Percentiles rank a stretch among this genome's conserved stretches.
Conservation (phyloP, 2,329 filamentous ascomycete genomes). For the Trichophyton rubrum region DNA sequence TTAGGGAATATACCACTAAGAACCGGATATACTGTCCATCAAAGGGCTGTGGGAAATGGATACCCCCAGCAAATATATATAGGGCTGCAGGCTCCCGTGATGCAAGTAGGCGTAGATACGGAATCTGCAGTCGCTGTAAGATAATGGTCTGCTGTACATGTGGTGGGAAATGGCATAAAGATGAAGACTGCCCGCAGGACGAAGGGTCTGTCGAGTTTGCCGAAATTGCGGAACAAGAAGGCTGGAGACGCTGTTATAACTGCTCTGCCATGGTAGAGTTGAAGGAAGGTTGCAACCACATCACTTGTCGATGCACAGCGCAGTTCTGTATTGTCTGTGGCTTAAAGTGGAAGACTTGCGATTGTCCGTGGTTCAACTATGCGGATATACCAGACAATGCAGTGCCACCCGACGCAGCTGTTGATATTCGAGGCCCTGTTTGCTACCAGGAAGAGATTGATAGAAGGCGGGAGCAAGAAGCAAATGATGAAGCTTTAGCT, state of each 20-base stretch:
- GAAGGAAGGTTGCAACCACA: conserved; percentile 75
- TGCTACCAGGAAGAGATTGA: conserved; percentile 39
- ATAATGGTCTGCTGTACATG: conserved; percentile 64
- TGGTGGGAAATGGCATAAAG: conserved; percentile 60
- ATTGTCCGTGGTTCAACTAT: conserved; percentile 69
- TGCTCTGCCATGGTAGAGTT: conserved; percentile 68
- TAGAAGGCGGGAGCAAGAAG: conserved; percentile 37
- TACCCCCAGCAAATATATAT: conserved; percentile 57
- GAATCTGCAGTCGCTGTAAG: conserved; percentile 57
- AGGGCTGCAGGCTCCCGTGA: conserved; percentile 34
- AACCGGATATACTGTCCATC: conserved; percentile 69
- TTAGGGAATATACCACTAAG: conserved; percentile 58
- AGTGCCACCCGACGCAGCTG: conserved; percentile 60
- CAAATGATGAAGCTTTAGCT: conserved; percentile 40
- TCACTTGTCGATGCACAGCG: conserved; percentile 72
- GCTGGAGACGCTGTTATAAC: conserved; percentile 67
- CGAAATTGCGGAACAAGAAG: conserved; percentile 55
- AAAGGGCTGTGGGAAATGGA: conserved; percentile 63
- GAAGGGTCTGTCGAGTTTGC: conserved; percentile 33
- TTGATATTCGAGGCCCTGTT: conserved; percentile 38
- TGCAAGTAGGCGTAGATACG: conserved; percentile 49
- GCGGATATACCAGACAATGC: conserved; percentile 39
- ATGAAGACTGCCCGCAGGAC: conserved; percentile 53
- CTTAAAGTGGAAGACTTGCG: conserved; percentile 67
- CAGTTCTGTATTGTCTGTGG: conserved; percentile 85